Evolutionary conservation across 2,329 filamentous ascomycete species (phyloP).

Genomic region (Sclerotinia spermophila): DNA sequence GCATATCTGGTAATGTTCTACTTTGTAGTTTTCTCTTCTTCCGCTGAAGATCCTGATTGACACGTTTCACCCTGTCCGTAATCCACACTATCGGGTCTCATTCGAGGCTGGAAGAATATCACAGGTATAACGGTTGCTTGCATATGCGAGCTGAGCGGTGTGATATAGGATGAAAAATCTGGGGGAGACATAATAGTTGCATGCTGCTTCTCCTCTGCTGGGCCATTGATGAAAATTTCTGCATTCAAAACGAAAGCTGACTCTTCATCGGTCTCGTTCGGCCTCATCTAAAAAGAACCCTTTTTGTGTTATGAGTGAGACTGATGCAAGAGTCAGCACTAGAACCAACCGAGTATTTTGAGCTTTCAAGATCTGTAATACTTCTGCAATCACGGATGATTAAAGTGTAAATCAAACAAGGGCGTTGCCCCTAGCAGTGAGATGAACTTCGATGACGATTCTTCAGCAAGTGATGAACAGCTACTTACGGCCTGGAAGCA

Average conservation of each 20-base stretch:
- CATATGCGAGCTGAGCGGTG: slow-evolving; percentile 17
- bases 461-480: background rate
- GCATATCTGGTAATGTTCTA: slow-evolving; percentile 26
- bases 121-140: slow-evolving; percentile 9
- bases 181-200: background rate
- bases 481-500: background rate
- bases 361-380: background rate
- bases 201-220: background rate
- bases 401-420: background rate
- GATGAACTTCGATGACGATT: background rate
- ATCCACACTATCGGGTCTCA: slow-evolving; percentile 26
- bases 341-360: background rate
- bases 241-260: slow-evolving; percentile 8
- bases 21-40: slow-evolving; percentile 18
- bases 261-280: background rate
- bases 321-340: slow-evolving; percentile 5
- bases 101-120: slow-evolving; percentile 10
- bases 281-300: background rate
- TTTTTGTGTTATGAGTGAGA: background rate
- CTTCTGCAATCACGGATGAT: slow-evolving; percentile 3
- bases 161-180: slow-evolving; percentile 2
- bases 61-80: slow-evolving; percentile 26
- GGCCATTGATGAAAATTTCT: background rate
- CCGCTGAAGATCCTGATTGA: slow-evolving; percentile 26
- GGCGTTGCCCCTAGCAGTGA: background rate